Base-by-base conservation (phyloP, 83 land plant species). In the Picea engelmannii region DNA sequence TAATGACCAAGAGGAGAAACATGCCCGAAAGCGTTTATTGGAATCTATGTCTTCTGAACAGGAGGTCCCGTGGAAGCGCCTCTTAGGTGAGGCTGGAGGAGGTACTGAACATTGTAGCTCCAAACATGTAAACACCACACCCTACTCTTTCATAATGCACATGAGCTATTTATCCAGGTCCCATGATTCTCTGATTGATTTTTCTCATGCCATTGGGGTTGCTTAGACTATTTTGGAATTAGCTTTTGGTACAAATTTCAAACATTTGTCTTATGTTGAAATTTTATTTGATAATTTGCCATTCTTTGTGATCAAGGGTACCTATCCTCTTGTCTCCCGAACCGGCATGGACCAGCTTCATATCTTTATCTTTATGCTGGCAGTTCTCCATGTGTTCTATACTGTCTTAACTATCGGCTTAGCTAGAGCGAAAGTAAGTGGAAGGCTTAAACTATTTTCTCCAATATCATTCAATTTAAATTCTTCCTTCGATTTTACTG, bases 361-460 rank as follows among this genome's bases (percentile, higher is more conserved):
- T 76, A 87, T 89, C 58, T 89, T 90, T 68, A 85, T 91, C 12
- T 91, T 91, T 80, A 87, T 87, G 5, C 35, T 91, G 87, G 93
- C 90, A 6, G 76, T 87, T 17, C 86, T 87, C 23, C 92, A 92
- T 82, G 94, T 92, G 15, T 16, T 84, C 15, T 86, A 80, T 78
- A 84, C 85, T n/a, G 83, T 82, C 5, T 1, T 84, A 6, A 92
- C 94, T n/a, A 78, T 92, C 81, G 0, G 84, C 12, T 42, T 89
- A 18, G 94, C 92, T 77, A 79, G 78, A 55, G n/a, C 24, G 21
- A 83, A 84, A 79, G 86, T 79, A 82, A 47, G 59, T 76, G 62
- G 20, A 24, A 55, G 9, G 31, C 62, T 23, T 0, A 65, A 65
- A 20, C n/a, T 20, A 12, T 44, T 44, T 44, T 44, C 24, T 8